Base-by-base conservation (phyloP, 306 rosid species). In the Glycine soja region DNA sequence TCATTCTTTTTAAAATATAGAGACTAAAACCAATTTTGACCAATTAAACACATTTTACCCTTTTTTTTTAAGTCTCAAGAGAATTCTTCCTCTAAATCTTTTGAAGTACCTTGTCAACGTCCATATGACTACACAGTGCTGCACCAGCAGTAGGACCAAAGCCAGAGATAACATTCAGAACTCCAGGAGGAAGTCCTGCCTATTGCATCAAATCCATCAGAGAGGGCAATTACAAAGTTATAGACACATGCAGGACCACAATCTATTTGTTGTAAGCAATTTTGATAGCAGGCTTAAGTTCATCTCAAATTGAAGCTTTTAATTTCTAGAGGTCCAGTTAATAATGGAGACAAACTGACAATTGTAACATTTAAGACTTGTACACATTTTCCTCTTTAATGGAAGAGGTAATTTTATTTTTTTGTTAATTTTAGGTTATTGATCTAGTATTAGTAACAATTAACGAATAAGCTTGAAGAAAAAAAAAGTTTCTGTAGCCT, bases 111-210 rank as follows among this genome's bases (percentile, higher is more conserved):
- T 92, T 92, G 74, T 90, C 95, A 79, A 92, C 91, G 58, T 86
- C 88, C 97, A 85, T 92, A 75, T 92, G 97, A 45, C 89, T 89
- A 68, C 91, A 87, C 72, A 92, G 80, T 51, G 95, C 90, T 52
- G 92, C 93, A 77, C 97, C 97, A 43, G 91, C 92, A 69, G 91
- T 87, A 10, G 92, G 95, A 74, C 97, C 95, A 40, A 75, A 92
- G 75, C 97, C 97, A 71, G 90, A 84, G 82, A 89, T 70, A 47
- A 92, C 59, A 78, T 92, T 92, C 48, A 92, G 57, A 84, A 88
- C 97, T 57, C 95, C 97, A 14, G 84, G 80, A 79, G 97, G 97
- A 81, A 91, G 92, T 74, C 97, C 97, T 66, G 95, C 97, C 97
- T 91, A 84, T 75, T 42, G 40, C 59, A 42, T 50, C 79, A 76